Base-by-base conservation (phyloP, 768 basidiomycete genomes). In the Serendipita sp. region DNA sequence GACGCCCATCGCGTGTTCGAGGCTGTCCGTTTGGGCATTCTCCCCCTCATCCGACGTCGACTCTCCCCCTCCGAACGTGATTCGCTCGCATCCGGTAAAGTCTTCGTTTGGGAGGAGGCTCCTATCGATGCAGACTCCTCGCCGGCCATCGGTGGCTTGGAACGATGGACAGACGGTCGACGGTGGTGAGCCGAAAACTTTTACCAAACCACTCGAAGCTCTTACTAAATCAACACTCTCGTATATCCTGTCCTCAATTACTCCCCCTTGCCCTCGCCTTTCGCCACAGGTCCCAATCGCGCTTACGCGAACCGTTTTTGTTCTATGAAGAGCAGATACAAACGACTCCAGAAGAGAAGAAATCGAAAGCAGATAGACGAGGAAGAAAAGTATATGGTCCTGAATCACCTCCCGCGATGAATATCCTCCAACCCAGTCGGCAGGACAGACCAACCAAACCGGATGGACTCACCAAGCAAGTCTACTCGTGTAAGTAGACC, bases 91-190 rank as follows among this genome's bases (percentile, higher is more conserved):
- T 85, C 86, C 60, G 88, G 88, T 1, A 85, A 88, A 64, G 80
- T 90, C 43, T 90, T 88, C 67, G 88, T 90, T 42, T 90, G 88
- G 88, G 87, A 90, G 67, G 88, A 90, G 70, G 85, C 86, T 28
- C 53, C 53, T 11, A 58, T 24, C 13, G 53, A 24, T 31, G 17
- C 53, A 79, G 60, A 87, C 87, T 56, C 84, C 84, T 56, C 82
- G 81, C 4, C 41, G 60, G 38, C 58, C 26, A n/a, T 58, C 26
- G 31, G 20, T 1, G 63, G 62, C 30, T 73, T 87, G 41, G 75
- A 88, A 63, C 78, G 88, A 26, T 89, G 88, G 88, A 90, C 88
- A 17, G 88, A 90, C 69, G 88, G 88, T 14, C 76, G 86, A 65
- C 75, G 88, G 74, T 90, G 88, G 88, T 83, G 70, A 51, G 74